A percentile compares a stretch with the other conserved stretches of the same genome.
These are phyloP conservation scores for Pythium coloratum DNA, from an alignment of 352 stramenopile genomes.

Conservation along the genomic window DNA sequence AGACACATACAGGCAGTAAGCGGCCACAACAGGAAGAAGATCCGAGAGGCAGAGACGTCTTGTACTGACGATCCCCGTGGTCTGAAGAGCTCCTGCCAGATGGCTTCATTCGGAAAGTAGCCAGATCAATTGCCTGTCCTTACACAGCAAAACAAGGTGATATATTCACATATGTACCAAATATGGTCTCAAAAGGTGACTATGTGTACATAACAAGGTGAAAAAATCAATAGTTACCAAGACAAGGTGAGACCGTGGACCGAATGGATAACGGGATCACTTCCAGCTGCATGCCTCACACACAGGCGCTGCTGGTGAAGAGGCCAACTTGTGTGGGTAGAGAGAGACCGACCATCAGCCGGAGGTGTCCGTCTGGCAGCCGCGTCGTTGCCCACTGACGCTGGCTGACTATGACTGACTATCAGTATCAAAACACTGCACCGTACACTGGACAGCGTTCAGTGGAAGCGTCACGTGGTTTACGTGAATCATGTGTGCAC, in stretches of 20 bases:
- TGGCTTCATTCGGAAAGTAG: constrained; percentile 18
- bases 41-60: not conserved
- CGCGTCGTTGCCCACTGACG: not conserved
- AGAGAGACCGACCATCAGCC: not conserved
- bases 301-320: not conserved
- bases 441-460: not conserved
- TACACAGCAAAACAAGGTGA: constrained; percentile 19
- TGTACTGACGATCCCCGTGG: not conserved
- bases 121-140: constrained; percentile 8
- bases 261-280: not conserved
- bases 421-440: not conserved
- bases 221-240: constrained; percentile 1
- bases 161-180: not conserved
- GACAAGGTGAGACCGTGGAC: not conserved
- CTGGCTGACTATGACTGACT: not conserved
- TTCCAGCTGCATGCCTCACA: not conserved
- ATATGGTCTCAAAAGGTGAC: no score
- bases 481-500: not conserved
- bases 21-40: no score
- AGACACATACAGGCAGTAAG: not conserved
- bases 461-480: not conserved
- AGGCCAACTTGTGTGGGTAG: not conserved
- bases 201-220: constrained; percentile 11
- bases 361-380: not conserved
- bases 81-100: constrained; percentile 15